A percentile compares a stretch with the other conserved stretches of the same genome.
These are phyloP conservation scores for Jackrogersella minutella DNA, from an alignment of 495 filamentous ascomycete species.

Conservation along the genomic window DNA sequence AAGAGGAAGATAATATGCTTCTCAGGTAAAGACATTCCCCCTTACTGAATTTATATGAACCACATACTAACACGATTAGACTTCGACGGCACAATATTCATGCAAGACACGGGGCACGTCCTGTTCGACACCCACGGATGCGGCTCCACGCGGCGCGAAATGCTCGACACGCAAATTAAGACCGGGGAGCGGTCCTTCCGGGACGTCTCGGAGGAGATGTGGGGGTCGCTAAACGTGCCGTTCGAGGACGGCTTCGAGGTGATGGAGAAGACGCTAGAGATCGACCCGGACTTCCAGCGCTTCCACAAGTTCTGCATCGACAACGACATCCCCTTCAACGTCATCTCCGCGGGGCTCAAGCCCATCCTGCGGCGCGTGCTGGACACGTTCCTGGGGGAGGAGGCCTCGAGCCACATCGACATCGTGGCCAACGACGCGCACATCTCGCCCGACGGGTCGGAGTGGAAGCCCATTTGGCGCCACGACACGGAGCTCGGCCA, in stretches of 20 bases:
- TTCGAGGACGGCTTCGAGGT: constrained; percentile 78
- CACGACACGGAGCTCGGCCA: constrained; percentile 73
- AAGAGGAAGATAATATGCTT: constrained; percentile 63
- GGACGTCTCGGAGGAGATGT: constrained; percentile 82
- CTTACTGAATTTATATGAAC: neutral
- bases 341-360: constrained; percentile 77
- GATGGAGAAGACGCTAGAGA: constrained; percentile 69
- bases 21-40: constrained; percentile 47
- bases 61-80: constrained; percentile 52
- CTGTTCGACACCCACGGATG: constrained; percentile 75
- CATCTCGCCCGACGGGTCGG: constrained; percentile 64
- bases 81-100: constrained; percentile 81
- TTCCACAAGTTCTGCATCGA: constrained; percentile 73
- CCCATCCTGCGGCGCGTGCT: constrained; percentile 69
- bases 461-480: constrained; percentile 76
- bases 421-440: constrained; percentile 76
- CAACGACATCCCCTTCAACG: constrained; percentile 74
- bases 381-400: constrained; percentile 70
- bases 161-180: constrained; percentile 73
- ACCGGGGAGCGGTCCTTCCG: constrained; percentile 72
- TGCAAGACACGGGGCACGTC: constrained; percentile 81
- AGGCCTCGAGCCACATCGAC: constrained; percentile 62
- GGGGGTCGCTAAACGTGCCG: constrained; percentile 71
- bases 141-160: constrained; percentile 61
- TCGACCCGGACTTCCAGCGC: constrained; percentile 70